Percentiles rank a stretch among this genome's conserved stretches.
Evolutionary conservation across 2,329 filamentous ascomycete genomes (phyloP).

Genomic region (Alternaria consortialis): DNA sequence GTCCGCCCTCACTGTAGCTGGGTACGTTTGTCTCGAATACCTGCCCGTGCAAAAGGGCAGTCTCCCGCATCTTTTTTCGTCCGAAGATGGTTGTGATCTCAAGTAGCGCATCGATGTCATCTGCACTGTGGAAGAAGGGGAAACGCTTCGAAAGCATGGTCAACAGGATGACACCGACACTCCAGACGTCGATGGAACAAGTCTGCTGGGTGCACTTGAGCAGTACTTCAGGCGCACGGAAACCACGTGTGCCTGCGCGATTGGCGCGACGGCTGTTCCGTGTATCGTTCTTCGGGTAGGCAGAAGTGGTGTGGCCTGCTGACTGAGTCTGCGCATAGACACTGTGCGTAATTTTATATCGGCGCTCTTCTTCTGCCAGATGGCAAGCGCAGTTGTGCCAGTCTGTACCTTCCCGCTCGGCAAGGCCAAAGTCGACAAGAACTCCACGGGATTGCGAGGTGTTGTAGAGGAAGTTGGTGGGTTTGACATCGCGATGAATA

Average conservation of each 20-base stretch:
- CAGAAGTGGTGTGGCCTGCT: constrained; percentile 55
- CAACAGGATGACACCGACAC: constrained; percentile 93
- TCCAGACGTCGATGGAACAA: constrained; percentile 95
- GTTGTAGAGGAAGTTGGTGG: constrained; percentile 96
- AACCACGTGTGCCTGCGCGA: constrained; percentile 91
- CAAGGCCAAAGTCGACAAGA: constrained; percentile 98
- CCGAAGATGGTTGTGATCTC: constrained; percentile 98
- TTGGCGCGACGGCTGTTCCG: constrained; percentile 90
- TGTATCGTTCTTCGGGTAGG: constrained; percentile 89
- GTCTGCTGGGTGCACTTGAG: constrained; percentile 97
- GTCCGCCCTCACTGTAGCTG: constrained; percentile 85
- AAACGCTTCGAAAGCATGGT: constrained; percentile 92
- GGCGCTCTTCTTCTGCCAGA: constrained; percentile 69
- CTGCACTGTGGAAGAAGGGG: constrained; percentile 98
- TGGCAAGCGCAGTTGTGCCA: constrained; percentile 84
- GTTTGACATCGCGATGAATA: constrained; percentile 94
- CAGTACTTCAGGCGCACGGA: constrained; percentile 93
- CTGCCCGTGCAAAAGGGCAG: constrained; percentile 85
- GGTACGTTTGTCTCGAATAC: constrained; percentile 93
- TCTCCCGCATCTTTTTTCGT: constrained; percentile 80
- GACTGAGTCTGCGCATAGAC: constrained; percentile 66
- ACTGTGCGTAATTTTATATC: constrained; percentile 63
- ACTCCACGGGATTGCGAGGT: constrained; percentile 82
- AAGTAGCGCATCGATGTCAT: constrained; percentile 96
- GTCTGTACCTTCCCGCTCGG: constrained; percentile 77